Evolutionary conservation across 345 rosid genomes (phyloP).

Genomic region (Citrus inodora): DNA sequence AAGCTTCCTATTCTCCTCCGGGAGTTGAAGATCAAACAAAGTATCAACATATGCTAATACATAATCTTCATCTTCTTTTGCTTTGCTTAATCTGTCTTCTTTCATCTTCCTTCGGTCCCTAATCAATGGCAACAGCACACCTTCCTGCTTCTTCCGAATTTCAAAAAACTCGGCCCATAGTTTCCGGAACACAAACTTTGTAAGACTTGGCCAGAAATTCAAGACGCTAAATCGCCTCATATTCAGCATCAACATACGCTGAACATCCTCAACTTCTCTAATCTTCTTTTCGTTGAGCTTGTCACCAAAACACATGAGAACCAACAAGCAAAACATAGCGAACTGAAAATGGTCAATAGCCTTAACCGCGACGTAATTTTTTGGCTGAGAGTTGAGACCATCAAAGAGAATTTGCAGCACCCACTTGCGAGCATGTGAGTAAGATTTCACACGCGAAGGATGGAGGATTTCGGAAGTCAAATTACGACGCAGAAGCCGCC

Average conservation of each 20-base stretch:
- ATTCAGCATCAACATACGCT: neutral
- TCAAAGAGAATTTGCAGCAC: constrained; percentile 12
- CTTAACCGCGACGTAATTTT: neutral
- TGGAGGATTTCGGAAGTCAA: neutral
- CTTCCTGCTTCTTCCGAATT: neutral
- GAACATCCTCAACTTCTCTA: neutral
- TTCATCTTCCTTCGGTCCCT: neutral
- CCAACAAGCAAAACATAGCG: neutral
- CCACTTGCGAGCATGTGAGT: neutral
- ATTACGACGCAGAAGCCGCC: neutral
- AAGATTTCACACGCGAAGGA: neutral
- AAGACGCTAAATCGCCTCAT: neutral
- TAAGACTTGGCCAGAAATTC: neutral
- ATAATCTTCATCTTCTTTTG: neutral
- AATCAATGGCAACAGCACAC: neutral
- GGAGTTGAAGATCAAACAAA: constrained; percentile 11
- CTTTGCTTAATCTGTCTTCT: neutral
- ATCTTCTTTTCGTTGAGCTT: neutral
- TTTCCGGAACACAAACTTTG: neutral
- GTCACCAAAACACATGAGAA: constrained; percentile 4
- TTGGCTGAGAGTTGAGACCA: neutral
- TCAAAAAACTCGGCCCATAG: neutral
- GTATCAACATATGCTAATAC: constrained; percentile 8
- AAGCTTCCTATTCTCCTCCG: constrained; percentile 10
- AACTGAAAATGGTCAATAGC: neutral